Conservation (phyloP, 2,329 filamentous ascomycete species). For the Massarina eburnea region DNA sequence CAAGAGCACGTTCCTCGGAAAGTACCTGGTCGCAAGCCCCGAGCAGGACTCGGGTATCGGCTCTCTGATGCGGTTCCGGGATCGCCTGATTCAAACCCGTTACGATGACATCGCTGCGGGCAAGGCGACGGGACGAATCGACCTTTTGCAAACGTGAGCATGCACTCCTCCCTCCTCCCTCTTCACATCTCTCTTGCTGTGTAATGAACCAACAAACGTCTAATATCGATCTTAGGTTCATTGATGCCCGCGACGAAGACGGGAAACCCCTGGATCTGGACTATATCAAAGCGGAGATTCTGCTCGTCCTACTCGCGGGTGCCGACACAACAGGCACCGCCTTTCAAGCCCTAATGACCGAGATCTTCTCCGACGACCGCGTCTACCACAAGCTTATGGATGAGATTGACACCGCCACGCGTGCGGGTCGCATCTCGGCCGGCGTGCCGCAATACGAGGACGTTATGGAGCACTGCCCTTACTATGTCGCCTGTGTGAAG, state of each 20-base stretch:
- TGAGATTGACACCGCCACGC: slow-evolving; percentile 64
- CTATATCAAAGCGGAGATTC: not conserved
- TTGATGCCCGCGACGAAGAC: not conserved
- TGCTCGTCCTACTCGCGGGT: slow-evolving; percentile 67
- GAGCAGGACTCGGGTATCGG: not conserved
- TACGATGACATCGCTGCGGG: not conserved
- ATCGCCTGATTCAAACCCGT: not conserved
- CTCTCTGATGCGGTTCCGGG: not conserved
- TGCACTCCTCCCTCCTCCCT: not conserved
- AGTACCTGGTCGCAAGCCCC: not conserved
- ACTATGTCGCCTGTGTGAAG: slow-evolving; percentile 76
- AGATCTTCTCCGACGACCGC: slow-evolving; percentile 43
- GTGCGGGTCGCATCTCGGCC: slow-evolving; percentile 50
- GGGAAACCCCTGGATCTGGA: not conserved
- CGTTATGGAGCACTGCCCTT: slow-evolving; percentile 72
- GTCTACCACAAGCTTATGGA: slow-evolving; percentile 58
- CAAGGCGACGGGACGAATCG: not conserved
- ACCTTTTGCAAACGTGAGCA: not conserved
- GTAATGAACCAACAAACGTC: not conserved
- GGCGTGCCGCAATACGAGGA: slow-evolving; percentile 60
- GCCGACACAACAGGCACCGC: slow-evolving; percentile 80
- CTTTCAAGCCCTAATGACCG: slow-evolving; percentile 56
- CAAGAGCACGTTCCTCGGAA: not conserved
- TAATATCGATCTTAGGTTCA: not conserved
- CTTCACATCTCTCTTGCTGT: not conserved